phyloP scores from a whole-genome alignment of 163 green algal species.

The Scenedesmus sp. region DNA sequence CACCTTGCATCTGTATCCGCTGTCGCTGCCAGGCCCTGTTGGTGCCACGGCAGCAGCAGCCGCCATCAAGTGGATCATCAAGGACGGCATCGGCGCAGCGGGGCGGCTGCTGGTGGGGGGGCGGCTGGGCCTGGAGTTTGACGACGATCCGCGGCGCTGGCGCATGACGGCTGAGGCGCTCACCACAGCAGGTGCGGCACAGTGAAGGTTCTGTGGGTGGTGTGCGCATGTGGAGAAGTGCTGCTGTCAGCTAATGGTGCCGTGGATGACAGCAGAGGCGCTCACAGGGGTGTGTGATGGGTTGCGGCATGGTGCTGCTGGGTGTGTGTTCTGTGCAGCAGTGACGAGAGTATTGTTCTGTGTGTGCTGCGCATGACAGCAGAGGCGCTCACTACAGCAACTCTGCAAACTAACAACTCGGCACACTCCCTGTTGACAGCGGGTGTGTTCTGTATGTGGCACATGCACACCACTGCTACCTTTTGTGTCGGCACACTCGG shows the following conservation, averaged over 20 bases:
- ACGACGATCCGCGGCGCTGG: slow-evolving; percentile 88
- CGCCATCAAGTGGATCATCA: slow-evolving; percentile 91
- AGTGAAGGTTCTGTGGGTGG: neutral
- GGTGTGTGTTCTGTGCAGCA: no score
- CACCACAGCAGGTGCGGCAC: slow-evolving; percentile 58
- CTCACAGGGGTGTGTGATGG: no score
- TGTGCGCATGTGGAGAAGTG: neutral
- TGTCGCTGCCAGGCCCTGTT: slow-evolving; percentile 39
- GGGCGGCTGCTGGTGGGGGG: slow-evolving; percentile 86
- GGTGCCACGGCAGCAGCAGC: slow-evolving; percentile 68
- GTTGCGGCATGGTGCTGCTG: no score
- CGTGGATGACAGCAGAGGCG: neutral
- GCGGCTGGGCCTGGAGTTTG: slow-evolving; percentile 78
- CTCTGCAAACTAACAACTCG: no score
- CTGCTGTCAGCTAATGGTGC: neutral
- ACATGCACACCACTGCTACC: no score
- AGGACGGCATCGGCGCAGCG: slow-evolving; percentile 86
- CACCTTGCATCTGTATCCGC: neutral
- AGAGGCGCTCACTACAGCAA: no score
- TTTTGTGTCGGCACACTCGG: no score
- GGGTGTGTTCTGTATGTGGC: no score
- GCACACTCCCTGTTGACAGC: no score
- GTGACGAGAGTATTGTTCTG: no score
- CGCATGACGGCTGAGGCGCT: slow-evolving; percentile 84
- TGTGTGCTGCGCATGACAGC: no score